phyloP scores from a whole-genome alignment of 257 asterid species.

The Solanum peruvianum region DNA sequence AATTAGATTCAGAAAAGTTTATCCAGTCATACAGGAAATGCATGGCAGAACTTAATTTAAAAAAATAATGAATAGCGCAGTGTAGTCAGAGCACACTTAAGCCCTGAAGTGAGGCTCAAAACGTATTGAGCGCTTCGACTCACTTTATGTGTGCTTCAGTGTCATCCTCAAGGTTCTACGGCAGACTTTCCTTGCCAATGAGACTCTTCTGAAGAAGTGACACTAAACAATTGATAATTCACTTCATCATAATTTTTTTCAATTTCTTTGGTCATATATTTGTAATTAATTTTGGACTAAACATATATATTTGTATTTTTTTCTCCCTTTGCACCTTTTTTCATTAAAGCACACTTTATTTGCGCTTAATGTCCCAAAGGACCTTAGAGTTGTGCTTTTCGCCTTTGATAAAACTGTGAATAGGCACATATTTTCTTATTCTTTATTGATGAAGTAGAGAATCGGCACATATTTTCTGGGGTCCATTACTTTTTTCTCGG shows the following conservation, averaged over 20 bases:
- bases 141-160: not conserved
- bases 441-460: too few relatives aligned
- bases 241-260: not conserved
- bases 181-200: not conserved
- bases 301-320: not conserved
- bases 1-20: not conserved
- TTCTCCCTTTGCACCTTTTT: too few relatives aligned
- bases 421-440: not conserved
- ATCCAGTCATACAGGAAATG: not conserved
- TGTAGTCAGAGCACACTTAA: not conserved
- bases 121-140: not conserved
- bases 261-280: not conserved
- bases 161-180: not conserved
- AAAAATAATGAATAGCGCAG: not conserved
- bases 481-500: not conserved
- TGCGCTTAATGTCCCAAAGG: too few relatives aligned
- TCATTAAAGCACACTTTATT: too few relatives aligned
- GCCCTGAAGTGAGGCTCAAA: not conserved
- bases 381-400: too few relatives aligned
- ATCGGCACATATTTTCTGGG: too few relatives aligned
- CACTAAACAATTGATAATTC: not conserved
- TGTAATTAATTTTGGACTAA: not conserved
- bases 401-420: not conserved
- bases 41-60: not conserved
- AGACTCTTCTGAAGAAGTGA: not conserved